These are phyloP conservation scores for Rubus idaeus DNA, from an alignment of 306 rosid genomes.

Conservation along the genomic window DNA sequence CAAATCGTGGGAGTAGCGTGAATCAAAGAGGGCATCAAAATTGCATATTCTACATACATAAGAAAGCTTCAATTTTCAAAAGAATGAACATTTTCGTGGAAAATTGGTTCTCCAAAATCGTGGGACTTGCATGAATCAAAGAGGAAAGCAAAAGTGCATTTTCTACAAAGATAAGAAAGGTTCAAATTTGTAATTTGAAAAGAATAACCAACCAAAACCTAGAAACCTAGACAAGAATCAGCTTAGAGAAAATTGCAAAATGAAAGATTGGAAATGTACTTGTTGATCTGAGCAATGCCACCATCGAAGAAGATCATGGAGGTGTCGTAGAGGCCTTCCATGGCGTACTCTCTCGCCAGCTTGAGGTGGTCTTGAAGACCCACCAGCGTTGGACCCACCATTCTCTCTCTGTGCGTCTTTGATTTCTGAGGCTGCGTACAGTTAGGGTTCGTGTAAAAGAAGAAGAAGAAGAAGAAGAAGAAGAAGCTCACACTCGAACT, in stretches of 20 bases:
- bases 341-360: slow-evolving; percentile 89
- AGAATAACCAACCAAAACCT: neutral
- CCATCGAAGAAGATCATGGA: slow-evolving; percentile 97
- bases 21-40: neutral
- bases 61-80: slow-evolving; percentile 1
- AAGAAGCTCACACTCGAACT: too few species aligned
- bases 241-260: neutral
- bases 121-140: neutral
- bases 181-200: neutral
- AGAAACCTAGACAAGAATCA: neutral
- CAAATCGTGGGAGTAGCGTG: neutral
- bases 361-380: slow-evolving; percentile 94
- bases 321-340: slow-evolving; percentile 89
- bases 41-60: neutral
- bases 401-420: slow-evolving; percentile 15
- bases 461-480: neutral
- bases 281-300: slow-evolving; percentile 96
- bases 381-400: slow-evolving; percentile 61
- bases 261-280: slow-evolving; percentile 32
- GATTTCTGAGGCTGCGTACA: neutral
- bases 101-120: neutral
- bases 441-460: slow-evolving; percentile 2
- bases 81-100: neutral
- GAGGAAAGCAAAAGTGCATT: neutral
- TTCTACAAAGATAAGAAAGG: neutral